Percentiles rank a stretch among this genome's conserved stretches.
Evolutionary conservation across 352 stramenopile genomes (phyloP).

Genomic region (Pythium rishiriense): DNA sequence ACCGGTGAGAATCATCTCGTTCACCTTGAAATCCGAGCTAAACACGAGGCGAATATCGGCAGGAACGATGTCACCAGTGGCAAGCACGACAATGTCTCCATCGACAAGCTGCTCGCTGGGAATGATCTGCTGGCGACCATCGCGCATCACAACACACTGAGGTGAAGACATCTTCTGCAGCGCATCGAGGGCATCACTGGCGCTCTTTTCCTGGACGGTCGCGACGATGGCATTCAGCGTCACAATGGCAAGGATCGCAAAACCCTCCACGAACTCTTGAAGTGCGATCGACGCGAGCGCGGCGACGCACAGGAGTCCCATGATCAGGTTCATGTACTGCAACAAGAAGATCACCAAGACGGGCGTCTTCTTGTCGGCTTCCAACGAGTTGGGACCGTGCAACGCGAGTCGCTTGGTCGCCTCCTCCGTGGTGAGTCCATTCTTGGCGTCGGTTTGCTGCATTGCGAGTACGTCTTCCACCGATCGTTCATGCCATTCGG

Average conservation of each 20-base stretch:
- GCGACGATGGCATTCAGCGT: constrained; percentile 72
- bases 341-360: constrained; percentile 67
- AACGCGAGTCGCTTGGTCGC: constrained; percentile 38
- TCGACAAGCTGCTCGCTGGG: constrained; percentile 35
- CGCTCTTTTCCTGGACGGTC: constrained; percentile 66
- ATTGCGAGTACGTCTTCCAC: constrained; percentile 39
- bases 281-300: constrained; percentile 63
- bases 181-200: constrained; percentile 67
- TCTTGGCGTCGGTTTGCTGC: constrained; percentile 42
- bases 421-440: constrained; percentile 36
- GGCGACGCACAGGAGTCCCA: constrained; percentile 60
- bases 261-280: constrained; percentile 67
- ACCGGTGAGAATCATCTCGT: constrained; percentile 87
- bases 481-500: constrained; percentile 58
- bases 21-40: constrained; percentile 53
- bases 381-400: constrained; percentile 50
- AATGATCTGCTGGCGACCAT: constrained; percentile 26
- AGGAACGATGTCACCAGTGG: constrained; percentile 73
- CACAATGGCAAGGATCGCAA: constrained; percentile 74
- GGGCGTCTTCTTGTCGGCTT: constrained; percentile 56
- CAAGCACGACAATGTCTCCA: constrained; percentile 59
- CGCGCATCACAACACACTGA: constrained; percentile 37
- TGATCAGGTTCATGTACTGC: constrained; percentile 81
- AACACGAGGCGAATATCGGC: constrained; percentile 73
- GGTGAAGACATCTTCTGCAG: constrained; percentile 72